These are phyloP conservation scores for Alternaria rosae DNA, from an alignment of 2,329 filamentous ascomycete species.

Conservation along the genomic window DNA sequence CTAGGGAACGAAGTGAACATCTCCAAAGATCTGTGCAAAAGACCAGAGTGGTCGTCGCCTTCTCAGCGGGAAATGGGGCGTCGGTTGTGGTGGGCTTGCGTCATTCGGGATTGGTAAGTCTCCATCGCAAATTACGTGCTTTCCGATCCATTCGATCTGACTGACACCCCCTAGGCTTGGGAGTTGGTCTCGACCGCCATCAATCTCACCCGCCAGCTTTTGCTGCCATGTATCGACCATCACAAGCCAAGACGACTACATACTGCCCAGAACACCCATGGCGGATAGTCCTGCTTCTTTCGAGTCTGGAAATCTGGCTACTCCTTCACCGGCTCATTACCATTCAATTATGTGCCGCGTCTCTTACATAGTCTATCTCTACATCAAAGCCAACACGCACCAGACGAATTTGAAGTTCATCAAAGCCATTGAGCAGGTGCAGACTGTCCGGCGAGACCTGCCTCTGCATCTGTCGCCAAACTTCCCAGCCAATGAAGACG, in stretches of 20 bases:
- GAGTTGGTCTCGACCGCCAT: constrained; percentile 18
- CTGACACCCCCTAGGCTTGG: constrained; percentile 10
- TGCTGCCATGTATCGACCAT: constrained; percentile 16
- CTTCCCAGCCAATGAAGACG: constrained; percentile 14
- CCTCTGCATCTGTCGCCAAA: constrained; percentile 10
- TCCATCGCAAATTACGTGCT: background rate
- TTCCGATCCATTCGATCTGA: background rate
- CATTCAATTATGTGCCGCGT: constrained; percentile 18
- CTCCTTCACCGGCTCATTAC: constrained; percentile 17
- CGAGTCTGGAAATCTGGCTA: background rate
- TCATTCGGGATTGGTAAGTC: constrained; percentile 18
- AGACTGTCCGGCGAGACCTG: constrained; percentile 4
- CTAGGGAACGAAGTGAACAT: constrained; percentile 14
- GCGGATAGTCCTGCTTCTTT: constrained; percentile 5
- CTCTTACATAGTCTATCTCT: constrained; percentile 17
- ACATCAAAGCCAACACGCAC: constrained; percentile 21
- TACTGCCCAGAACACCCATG: background rate
- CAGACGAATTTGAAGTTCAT: constrained; percentile 16
- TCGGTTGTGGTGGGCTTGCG: constrained; percentile 21
- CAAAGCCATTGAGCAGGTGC: constrained; percentile 18
- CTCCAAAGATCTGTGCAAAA: constrained; percentile 12
- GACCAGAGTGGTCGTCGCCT: constrained; percentile 13
- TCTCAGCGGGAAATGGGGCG: constrained; percentile 12
- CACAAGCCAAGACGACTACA: constrained; percentile 5
- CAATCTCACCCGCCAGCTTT: constrained; percentile 18